A percentile compares a stretch with the other conserved stretches of the same genome.
These are phyloP conservation scores for Starmerella apicola DNA, from an alignment of 805 yeast species.

Conservation along the genomic window DNA sequence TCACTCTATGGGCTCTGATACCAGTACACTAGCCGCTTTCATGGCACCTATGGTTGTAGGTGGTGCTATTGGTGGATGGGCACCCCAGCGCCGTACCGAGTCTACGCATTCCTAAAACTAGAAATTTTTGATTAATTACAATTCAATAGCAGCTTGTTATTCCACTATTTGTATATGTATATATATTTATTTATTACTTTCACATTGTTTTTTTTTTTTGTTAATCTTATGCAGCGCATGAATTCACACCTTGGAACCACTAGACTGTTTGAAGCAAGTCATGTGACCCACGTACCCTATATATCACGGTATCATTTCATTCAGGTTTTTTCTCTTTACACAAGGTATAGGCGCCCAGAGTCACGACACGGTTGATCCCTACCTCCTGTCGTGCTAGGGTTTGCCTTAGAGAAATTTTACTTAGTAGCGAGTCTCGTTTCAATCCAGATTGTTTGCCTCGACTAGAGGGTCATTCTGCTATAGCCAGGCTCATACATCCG, in stretches of 20 bases:
- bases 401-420: conserved; percentile 21
- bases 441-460: conserved; percentile 11
- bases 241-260: too few species aligned
- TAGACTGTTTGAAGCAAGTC: too few species aligned
- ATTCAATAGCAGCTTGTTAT: too few species aligned
- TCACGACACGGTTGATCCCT: conserved; percentile 22
- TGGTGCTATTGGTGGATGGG: conserved; percentile 43
- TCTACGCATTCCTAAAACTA: background rate
- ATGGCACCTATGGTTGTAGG: conserved; percentile 47
- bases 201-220: too few species aligned
- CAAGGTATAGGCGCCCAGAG: conserved; percentile 27
- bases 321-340: conserved; percentile 9
- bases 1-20: conserved; percentile 12
- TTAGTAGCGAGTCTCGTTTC: conserved; percentile 19
- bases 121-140: too few species aligned
- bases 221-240: too few species aligned
- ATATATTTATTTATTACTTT: too few species aligned
- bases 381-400: conserved; percentile 25
- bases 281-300: background rate
- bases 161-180: too few species aligned
- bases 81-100: conserved; percentile 8
- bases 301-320: background rate
- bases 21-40: conserved; percentile 19
- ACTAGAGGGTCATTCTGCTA: conserved; percentile 15
- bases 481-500: conserved; percentile 18